These are phyloP conservation scores for Takashimella koratensis DNA, from an alignment of 1,284 basidiomycete species.

Conservation along the genomic window DNA sequence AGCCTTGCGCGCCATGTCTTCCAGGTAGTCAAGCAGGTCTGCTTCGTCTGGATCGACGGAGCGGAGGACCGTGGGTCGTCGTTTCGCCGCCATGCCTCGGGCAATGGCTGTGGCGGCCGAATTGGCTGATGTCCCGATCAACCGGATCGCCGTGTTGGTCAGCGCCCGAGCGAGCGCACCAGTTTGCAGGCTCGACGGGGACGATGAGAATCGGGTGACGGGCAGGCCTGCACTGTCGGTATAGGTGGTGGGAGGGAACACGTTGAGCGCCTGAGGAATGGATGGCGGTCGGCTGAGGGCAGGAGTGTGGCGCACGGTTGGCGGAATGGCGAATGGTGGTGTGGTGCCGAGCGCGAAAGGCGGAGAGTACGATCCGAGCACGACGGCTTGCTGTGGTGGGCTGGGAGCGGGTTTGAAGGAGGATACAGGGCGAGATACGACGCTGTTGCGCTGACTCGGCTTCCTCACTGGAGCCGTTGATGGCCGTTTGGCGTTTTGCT, in stretches of 20 bases:
- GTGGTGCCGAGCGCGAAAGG: constrained; percentile 50
- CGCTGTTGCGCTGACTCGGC: constrained; percentile 42
- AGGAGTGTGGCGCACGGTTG: constrained; percentile 14
- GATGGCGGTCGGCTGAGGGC: constrained; percentile 33
- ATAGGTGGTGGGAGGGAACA: constrained; percentile 33
- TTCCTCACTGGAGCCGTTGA: constrained; percentile 38
- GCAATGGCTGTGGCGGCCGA: constrained; percentile 40
- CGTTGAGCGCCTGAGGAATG: constrained; percentile 29
- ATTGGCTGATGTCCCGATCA: constrained; percentile 65
- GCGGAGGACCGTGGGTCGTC: constrained; percentile 34
- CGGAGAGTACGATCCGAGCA: constrained; percentile 46
- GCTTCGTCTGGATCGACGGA: constrained; percentile 70
- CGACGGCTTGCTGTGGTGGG: constrained; percentile 14
- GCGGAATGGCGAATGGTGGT: constrained; percentile 47
- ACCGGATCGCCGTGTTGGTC: constrained; percentile 81
- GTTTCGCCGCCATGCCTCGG: constrained; percentile 35
- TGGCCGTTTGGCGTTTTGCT: constrained; percentile 46
- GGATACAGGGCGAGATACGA: constrained; percentile 43
- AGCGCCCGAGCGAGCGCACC: constrained; percentile 81
- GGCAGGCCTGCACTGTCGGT: constrained; percentile 18
- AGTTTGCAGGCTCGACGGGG: constrained; percentile 37
- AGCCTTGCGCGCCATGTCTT: constrained; percentile 92
- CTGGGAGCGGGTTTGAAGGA: constrained; percentile 32
- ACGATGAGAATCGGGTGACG: constrained; percentile 27
- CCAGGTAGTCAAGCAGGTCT: constrained; percentile 66